These are phyloP conservation scores for Malus hybrid DNA, from an alignment of 331 rosid genomes.

Conservation along the genomic window DNA sequence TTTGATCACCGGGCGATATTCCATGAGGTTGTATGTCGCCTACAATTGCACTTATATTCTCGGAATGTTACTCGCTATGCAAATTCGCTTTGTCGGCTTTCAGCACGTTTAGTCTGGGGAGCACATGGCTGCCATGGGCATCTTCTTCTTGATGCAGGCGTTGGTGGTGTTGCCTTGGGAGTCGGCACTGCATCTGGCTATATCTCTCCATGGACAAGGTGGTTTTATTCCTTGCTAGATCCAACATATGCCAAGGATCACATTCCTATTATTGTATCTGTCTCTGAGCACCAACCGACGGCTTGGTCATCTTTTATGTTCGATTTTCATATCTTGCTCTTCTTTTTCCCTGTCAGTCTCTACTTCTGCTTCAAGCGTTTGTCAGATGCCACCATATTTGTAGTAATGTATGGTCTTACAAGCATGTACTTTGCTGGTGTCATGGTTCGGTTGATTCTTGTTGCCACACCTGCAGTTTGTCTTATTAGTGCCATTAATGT, in stretches of 20 bases:
- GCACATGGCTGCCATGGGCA: slow-evolving; percentile 99
- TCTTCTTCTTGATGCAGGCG: slow-evolving; percentile 87
- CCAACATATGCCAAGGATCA: slow-evolving; percentile 99
- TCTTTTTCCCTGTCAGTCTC: slow-evolving; percentile 97
- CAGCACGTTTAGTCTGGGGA: slow-evolving; percentile 84
- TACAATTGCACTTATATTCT: slow-evolving; percentile 96
- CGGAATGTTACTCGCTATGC: slow-evolving; percentile 99
- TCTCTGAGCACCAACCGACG: slow-evolving; percentile 99
- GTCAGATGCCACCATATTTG: slow-evolving; percentile 92
- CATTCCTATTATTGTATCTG: slow-evolving; percentile 94
- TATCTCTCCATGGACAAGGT: slow-evolving; percentile 97
- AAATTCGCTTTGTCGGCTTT: slow-evolving; percentile 96
- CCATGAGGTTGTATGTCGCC: slow-evolving; percentile 86
- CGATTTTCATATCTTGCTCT: slow-evolving; percentile 86
- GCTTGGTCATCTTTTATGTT: slow-evolving; percentile 99
- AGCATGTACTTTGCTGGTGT: slow-evolving; percentile 99
- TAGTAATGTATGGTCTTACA: slow-evolving; percentile 94
- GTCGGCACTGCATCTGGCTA: slow-evolving; percentile 90
- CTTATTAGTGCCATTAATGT: slow-evolving; percentile 95
- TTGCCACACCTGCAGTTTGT: slow-evolving; percentile 94
- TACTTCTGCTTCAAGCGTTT: slow-evolving; percentile 97
- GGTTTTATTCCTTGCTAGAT: slow-evolving; percentile 95
- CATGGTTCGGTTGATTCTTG: slow-evolving; percentile 97
- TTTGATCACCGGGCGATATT: slow-evolving; percentile 80
- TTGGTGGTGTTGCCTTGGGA: slow-evolving; percentile 86